A percentile compares a stretch with the other conserved stretches of the same genome.
Evolutionary conservation across 441 rosid species (phyloP).

Genomic region (Jatropha podagrica): DNA sequence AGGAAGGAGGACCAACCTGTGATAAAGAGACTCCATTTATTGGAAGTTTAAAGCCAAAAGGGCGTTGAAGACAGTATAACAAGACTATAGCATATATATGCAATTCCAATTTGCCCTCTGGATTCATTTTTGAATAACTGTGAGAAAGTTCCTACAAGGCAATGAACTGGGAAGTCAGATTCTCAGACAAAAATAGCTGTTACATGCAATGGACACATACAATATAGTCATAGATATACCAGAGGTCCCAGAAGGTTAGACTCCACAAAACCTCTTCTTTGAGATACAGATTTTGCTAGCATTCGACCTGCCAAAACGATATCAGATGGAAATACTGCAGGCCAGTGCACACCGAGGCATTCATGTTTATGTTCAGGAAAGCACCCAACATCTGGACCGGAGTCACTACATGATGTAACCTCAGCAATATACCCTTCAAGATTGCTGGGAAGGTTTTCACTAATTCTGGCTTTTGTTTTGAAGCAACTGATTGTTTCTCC

Average conservation of each 20-base stretch:
- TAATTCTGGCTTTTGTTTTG: conserved; percentile 27
- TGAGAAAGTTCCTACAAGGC: conserved; percentile 60
- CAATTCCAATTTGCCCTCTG: conserved; percentile 73
- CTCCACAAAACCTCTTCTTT: conserved; percentile 34
- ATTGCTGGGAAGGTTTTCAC: conserved; percentile 30
- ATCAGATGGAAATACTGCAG: conserved; percentile 68
- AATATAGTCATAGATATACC: conserved; percentile 36
- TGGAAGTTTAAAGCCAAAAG: conserved; percentile 47
- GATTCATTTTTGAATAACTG: conserved; percentile 49
- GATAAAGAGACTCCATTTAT: conserved; percentile 53
- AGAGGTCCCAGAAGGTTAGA: conserved; percentile 36
- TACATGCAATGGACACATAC: conserved; percentile 6
- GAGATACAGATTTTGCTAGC: conserved; percentile 49
- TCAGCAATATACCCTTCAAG: conserved; percentile 44
- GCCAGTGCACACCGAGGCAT: conserved; percentile 82
- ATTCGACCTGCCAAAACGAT: conserved; percentile 79
- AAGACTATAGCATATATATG: conserved; percentile 68
- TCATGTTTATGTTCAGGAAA: conserved; percentile 83
- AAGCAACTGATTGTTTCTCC: conserved; percentile 34
- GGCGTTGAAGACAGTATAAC: conserved; percentile 57
- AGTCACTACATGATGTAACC: conserved; percentile 28
- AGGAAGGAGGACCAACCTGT: conserved; percentile 48
- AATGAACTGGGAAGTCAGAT: conserved; percentile 26
- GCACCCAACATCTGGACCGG: conserved; percentile 30
- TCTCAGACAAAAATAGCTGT: background rate